phyloP scores from a whole-genome alignment of 495 filamentous ascomycete genomes.

The Aspergillus steynii region DNA sequence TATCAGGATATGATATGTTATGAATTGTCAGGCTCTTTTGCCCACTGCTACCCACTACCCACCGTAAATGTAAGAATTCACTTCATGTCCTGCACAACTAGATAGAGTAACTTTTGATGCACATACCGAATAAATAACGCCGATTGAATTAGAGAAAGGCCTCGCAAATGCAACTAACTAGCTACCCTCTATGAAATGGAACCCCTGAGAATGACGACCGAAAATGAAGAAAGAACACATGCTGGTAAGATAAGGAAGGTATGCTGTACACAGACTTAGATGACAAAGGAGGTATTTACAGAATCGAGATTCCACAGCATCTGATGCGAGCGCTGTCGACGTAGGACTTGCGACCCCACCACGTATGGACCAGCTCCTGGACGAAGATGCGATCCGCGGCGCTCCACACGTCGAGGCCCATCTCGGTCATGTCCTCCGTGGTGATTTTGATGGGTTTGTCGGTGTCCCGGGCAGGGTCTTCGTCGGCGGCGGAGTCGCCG shows the following conservation, averaged over 20 bases:
- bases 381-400: slow-evolving; percentile 73
- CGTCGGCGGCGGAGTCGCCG: slow-evolving; percentile 14
- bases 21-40: too few species aligned
- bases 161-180: background rate
- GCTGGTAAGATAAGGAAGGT: background rate
- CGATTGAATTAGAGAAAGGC: background rate
- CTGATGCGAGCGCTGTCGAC: slow-evolving; percentile 73
- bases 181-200: background rate
- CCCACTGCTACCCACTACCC: too few species aligned
- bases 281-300: slow-evolving; percentile 41
- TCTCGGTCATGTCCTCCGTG: slow-evolving; percentile 69
- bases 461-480: slow-evolving; percentile 1
- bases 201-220: background rate
- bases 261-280: background rate
- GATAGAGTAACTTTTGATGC: too few species aligned
- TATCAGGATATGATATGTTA: background rate
- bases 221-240: background rate
- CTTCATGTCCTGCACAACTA: too few species aligned
- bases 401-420: slow-evolving; percentile 90
- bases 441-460: slow-evolving; percentile 54
- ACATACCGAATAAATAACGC: too few species aligned
- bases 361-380: slow-evolving; percentile 62
- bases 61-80: background rate
- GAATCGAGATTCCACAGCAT: slow-evolving; percentile 79
- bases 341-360: slow-evolving; percentile 68